A percentile compares a stretch with the other conserved stretches of the same genome.
These are phyloP conservation scores for Fusarium sp. DNA, from an alignment of 2,329 filamentous ascomycete species.

Conservation along the genomic window DNA sequence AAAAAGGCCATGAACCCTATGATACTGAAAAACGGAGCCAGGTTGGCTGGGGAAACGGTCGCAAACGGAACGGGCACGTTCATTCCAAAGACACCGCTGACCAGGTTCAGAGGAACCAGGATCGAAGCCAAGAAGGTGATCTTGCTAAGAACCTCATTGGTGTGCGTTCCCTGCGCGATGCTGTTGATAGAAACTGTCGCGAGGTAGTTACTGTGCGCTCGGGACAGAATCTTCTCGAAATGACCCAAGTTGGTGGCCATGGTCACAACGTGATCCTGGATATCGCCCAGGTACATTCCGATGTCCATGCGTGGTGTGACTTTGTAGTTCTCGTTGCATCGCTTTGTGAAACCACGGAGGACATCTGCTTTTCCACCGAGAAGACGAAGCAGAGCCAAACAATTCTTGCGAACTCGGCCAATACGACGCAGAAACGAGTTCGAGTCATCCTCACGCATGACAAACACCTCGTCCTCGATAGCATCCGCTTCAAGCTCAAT, in stretches of 20 bases:
- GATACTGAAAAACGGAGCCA: slow-evolving; percentile 55
- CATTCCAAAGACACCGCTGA: slow-evolving; percentile 91
- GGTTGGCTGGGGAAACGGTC: slow-evolving; percentile 59
- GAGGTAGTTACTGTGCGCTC: slow-evolving; percentile 95
- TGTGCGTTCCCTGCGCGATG: slow-evolving; percentile 86
- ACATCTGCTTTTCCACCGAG: slow-evolving; percentile 98
- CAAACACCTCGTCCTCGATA: slow-evolving; percentile 96
- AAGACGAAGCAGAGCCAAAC: slow-evolving; percentile 92
- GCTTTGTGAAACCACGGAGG: slow-evolving; percentile 96
- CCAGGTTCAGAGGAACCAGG: slow-evolving; percentile 93
- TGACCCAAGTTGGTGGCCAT: slow-evolving; percentile 98
- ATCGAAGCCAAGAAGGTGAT: slow-evolving; percentile 95
- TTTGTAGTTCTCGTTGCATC: slow-evolving; percentile 97
- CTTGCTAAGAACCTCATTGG: slow-evolving; percentile 92
- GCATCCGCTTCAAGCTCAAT: slow-evolving; percentile 90
- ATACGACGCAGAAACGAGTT: slow-evolving; percentile 88
- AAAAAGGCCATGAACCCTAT: slow-evolving; percentile 65
- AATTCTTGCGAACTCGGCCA: slow-evolving; percentile 91
- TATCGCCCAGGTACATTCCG: slow-evolving; percentile 94
- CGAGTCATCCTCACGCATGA: slow-evolving; percentile 90
- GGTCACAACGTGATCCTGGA: slow-evolving; percentile 98
- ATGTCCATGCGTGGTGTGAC: slow-evolving; percentile 97
- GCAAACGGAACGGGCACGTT: slow-evolving; percentile 81
- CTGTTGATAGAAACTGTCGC: slow-evolving; percentile 94
- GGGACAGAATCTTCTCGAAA: slow-evolving; percentile 97